Conservation (phyloP, 768 basidiomycete genomes). For the Mycena epipterygia region DNA sequence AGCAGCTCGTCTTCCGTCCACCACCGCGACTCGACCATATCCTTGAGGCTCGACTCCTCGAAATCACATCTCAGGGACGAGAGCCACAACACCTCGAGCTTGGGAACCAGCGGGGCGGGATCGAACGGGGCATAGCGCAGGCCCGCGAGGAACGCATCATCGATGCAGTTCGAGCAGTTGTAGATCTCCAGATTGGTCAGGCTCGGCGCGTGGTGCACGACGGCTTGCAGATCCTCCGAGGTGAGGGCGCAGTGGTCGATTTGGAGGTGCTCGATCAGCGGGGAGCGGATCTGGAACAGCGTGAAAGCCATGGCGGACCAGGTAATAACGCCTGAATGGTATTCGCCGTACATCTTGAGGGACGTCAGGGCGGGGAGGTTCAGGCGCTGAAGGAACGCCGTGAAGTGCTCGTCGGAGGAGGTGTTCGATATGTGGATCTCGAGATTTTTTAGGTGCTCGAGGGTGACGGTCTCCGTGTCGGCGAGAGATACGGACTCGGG, state of each 20-base stretch:
- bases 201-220: conserved; percentile 11
- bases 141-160: conserved; percentile 20
- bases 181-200: conserved; percentile 19
- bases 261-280: conserved; percentile 22
- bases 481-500: conserved; percentile 3
- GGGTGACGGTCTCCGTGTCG: conserved; percentile 10
- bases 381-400: conserved; percentile 27
- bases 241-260: conserved; percentile 33
- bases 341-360: conserved; percentile 28
- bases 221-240: conserved; percentile 26
- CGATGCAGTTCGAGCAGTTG: conserved; percentile 31
- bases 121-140: conserved; percentile 16
- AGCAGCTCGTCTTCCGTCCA: conserved; percentile 27
- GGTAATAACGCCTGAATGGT: conserved; percentile 29
- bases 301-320: conserved; percentile 25
- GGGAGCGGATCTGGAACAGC: conserved; percentile 24
- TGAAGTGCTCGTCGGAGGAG: conserved; percentile 24
- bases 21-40: conserved; percentile 32
- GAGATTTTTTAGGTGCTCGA: conserved; percentile 8
- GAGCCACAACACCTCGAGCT: conserved; percentile 29
- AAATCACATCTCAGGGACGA: conserved; percentile 26
- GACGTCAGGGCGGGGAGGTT: conserved; percentile 21
- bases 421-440: conserved; percentile 30
- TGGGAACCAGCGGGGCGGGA: conserved; percentile 13
- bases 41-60: conserved; percentile 22